These are phyloP conservation scores for Juglanconis oblonga DNA, from an alignment of 2,329 filamentous ascomycete genomes.

Conservation along the genomic window DNA sequence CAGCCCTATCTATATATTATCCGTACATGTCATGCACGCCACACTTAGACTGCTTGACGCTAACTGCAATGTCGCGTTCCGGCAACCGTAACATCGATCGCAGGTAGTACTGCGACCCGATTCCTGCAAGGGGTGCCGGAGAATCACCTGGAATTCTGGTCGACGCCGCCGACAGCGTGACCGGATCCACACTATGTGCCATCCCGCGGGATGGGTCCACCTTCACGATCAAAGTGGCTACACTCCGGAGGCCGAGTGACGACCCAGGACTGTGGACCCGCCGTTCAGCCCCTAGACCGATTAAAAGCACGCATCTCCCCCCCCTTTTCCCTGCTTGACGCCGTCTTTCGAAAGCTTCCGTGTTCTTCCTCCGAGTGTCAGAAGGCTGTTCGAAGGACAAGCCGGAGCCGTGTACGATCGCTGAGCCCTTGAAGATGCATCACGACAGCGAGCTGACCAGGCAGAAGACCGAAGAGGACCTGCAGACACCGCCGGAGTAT, in stretches of 20 bases:
- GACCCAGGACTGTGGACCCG: conserved; percentile 3
- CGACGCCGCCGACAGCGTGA: background rate
- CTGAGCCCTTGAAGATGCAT: conserved; percentile 3
- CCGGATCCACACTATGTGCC: background rate
- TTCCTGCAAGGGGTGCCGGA: too few relatives aligned
- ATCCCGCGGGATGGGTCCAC: conserved; percentile 2
- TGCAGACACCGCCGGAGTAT: background rate
- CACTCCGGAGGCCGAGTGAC: conserved; percentile 5
- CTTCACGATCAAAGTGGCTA: conserved; percentile 6
- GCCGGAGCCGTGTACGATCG: background rate
- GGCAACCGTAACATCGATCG: too few relatives aligned
- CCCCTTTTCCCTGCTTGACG: too few relatives aligned
- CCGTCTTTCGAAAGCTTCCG: background rate
- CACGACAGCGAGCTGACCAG: conserved; percentile 11
- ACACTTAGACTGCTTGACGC: too few relatives aligned
- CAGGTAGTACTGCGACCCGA: too few relatives aligned
- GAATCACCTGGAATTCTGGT: background rate
- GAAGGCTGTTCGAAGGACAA: background rate
- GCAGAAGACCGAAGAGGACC: conserved; percentile 11
- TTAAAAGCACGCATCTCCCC: too few relatives aligned
- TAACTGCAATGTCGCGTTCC: too few relatives aligned
- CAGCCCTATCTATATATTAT: too few relatives aligned
- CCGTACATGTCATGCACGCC: too few relatives aligned
- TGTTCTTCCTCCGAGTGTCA: background rate
- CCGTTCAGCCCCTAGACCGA: background rate